Percentiles rank a stretch among this genome's conserved stretches.
Conservation (phyloP, 495 filamentous ascomycete genomes). For the Aspergillus leporis region DNA sequence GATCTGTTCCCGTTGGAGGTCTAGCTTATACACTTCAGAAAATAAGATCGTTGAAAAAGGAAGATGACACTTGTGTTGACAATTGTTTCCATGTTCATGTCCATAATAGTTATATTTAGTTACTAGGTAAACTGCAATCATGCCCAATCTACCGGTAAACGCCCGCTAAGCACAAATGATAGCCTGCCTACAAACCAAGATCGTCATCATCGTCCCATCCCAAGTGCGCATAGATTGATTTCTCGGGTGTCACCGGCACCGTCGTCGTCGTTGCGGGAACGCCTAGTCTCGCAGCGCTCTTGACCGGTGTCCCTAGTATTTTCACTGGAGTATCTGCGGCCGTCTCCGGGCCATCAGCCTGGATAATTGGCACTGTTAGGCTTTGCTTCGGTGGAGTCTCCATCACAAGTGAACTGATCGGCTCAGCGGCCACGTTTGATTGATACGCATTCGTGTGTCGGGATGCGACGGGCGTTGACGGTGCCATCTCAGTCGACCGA, state of each 20-base stretch:
- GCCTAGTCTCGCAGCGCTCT: conserved; percentile 17
- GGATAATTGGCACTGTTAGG: conserved; percentile 15
- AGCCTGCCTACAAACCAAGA: conserved; percentile 15
- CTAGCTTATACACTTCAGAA: too few species aligned
- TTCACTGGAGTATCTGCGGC: conserved; percentile 16
- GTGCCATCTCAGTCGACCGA: conserved; percentile 28
- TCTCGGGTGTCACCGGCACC: conserved; percentile 44
- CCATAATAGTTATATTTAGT: not conserved
- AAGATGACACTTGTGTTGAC: not conserved
- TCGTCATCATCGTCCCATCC: conserved; percentile 76
- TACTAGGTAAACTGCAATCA: not conserved
- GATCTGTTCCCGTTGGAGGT: too few species aligned
- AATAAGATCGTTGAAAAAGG: not conserved
- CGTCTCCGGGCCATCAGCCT: not conserved
- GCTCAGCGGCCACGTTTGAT: conserved; percentile 4
- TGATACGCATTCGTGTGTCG: conserved; percentile 23
- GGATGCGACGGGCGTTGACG: conserved; percentile 37
- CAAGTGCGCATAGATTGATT: conserved; percentile 66
- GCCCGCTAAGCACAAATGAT: conserved; percentile 17
- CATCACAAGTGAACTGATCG: conserved; percentile 30
- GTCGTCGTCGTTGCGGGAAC: conserved; percentile 1
- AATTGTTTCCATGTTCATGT: not conserved
- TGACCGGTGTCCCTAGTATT: conserved; percentile 27
- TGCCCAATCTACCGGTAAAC: conserved; percentile 1
- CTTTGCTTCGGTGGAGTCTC: conserved; percentile 45